Evolutionary conservation across 345 rosid genomes (phyloP), one percentile per base, ranked within the genome.

Genomic region (Firmiana major): DNA sequence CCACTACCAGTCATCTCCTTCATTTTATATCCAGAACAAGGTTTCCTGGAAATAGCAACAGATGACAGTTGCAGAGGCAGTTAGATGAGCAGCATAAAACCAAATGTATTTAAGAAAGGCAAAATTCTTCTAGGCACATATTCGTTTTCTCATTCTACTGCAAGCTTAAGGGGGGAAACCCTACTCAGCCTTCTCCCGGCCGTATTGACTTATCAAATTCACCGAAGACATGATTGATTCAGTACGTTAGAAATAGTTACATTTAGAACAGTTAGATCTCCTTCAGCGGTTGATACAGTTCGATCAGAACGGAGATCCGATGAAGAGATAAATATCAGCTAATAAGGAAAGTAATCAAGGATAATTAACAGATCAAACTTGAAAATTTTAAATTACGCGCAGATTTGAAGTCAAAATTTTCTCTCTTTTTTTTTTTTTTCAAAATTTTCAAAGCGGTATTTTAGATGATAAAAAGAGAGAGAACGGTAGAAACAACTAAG

Each of bases 1-100:
- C 98, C 98, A 85, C 98, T 92, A 34, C 99, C 99, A 38, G 94
- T 91, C 49, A 96, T 94, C 90, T 96, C 97, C 80, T 96, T 94
- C 91, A 91, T 85, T 83, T 96, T 96, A 75, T 90, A 88, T 73
- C 94, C 97, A 0, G 98, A 96, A 85, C 97, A 91, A 66, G 97
- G 99, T 77, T 91, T 92, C 91, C 98, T 96, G 81, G 60, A 70
- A 84, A 58, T 42, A 1, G 70, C 76, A 77, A 34, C 48, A 60
- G 46, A 36, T 31, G 9, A 67, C 55, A 51, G 19, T 51, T 51
- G 55, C n/a, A 51, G n/a, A 51, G 17, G 55, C 55, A 51, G 16
- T 51, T 16, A 51, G 6, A 73, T 40, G 71, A 59, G 28, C n/a
- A 57, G 42, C 12, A 43, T 24, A 51, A 70, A 22, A 40, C 62